Evolutionary conservation across 306 rosid species (phyloP), one percentile per base, ranked within the genome.

Genomic region (Amphicarpaea edgeworthii): DNA sequence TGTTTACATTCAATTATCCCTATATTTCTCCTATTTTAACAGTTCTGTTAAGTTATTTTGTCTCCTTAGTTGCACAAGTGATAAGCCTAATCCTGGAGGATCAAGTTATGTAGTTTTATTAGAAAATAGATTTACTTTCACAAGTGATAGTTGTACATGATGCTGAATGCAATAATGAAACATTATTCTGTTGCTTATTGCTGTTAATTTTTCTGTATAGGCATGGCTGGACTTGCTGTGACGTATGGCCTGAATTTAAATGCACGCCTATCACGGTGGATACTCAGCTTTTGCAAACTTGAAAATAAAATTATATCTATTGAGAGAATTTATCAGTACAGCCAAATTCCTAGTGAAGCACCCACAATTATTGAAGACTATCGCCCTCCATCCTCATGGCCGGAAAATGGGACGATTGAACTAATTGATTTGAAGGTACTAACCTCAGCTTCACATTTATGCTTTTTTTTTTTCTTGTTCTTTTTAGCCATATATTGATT

Each of bases 141-240:
- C 54, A 15, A 78, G 37, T 21, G 76, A 72, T 72, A 53, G 41
- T 67, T 82, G 16, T 47, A 47, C 76, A 77, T 40, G 59, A 46
- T 66, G 40, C 41, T 30, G 50, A 28, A 50, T 72, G 50, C 45
- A 76, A 12, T 17, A 28, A 28, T 61, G 34, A 10, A 65, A 41
- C 51, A 41, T 21, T 34, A 19, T 47, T 85, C 23, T n/a, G 63
- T 60, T 75, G 45, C 72, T 81, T 14, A 84, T 73, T 28, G 42
- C 50, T 59, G 20, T 51, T 80, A 19, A 42, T 19, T 72, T 68
- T 73, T 80, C 69, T 79, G 67, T 79, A 45, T 71, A 95, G 99
- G 97, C 87, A 95, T 95, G 99, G 99, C 99, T 19, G 99, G 99
- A 50, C 97, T 95, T 69, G 99, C 98, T 63, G 99, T 95, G 45